Percentiles rank a stretch among this genome's conserved stretches.
Evolutionary conservation across 768 basidiomycete species (phyloP).

Genomic region (Psilocybe cyanescens): DNA sequence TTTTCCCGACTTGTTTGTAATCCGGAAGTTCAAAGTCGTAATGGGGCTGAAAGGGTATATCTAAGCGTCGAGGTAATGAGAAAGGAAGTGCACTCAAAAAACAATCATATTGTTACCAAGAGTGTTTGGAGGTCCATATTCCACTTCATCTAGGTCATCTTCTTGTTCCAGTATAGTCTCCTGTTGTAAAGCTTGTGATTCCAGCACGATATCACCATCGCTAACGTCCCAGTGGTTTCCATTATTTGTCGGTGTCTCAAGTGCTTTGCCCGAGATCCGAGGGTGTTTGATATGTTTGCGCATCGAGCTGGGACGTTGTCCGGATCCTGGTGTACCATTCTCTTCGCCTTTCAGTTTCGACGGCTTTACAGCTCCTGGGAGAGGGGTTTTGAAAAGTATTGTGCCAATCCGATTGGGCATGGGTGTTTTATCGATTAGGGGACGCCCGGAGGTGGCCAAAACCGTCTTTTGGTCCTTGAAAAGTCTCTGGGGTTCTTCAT

Average conservation of each 20-base stretch:
- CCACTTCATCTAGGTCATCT: constrained; percentile 49
- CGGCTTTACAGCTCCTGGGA: constrained; percentile 37
- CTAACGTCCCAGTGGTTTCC: constrained; percentile 81
- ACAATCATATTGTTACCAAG: constrained; percentile 29
- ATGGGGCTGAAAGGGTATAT: constrained; percentile 45
- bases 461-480: constrained; percentile 26
- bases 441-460: constrained; percentile 38
- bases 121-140: constrained; percentile 56
- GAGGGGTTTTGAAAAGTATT: constrained; percentile 36
- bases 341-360: constrained; percentile 21
- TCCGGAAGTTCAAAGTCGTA: constrained; percentile 49
- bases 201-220: constrained; percentile 45
- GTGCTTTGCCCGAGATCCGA: constrained; percentile 48
- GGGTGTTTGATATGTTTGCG: constrained; percentile 66
- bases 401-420: constrained; percentile 61
- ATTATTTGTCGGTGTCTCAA: constrained; percentile 68
- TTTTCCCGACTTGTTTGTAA: constrained; percentile 43
- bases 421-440: constrained; percentile 77
- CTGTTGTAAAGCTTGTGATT: constrained; percentile 26
- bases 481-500: constrained; percentile 21
- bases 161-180: constrained; percentile 31
- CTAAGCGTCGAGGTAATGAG: constrained; percentile 24
- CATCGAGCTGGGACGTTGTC: constrained; percentile 67
- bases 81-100: neutral
- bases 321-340: constrained; percentile 39